These are phyloP conservation scores for Salix caprea DNA, from an alignment of 345 rosid species.

Conservation along the genomic window DNA sequence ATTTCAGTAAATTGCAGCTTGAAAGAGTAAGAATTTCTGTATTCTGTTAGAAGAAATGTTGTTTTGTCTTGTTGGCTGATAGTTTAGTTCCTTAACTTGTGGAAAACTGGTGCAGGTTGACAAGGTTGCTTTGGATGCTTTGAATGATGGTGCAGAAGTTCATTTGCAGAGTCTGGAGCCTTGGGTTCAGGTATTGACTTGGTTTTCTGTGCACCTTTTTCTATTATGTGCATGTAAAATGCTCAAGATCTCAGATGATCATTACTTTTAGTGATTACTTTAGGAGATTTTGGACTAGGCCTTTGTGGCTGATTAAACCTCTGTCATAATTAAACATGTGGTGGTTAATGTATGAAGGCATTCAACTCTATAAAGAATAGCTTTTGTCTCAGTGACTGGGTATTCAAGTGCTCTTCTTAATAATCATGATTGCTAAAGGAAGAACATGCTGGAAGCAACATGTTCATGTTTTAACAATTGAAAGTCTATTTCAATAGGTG, in stretches of 20 bases:
- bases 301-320: not conserved
- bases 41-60: not conserved
- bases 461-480: not conserved
- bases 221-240: not conserved
- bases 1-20: constrained; percentile 86
- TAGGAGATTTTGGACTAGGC: not conserved
- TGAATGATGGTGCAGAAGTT: constrained; percentile 81
- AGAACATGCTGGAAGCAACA: not conserved
- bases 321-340: not conserved
- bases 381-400: not conserved
- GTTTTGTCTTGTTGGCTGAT: constrained; percentile 8
- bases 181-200: constrained; percentile 74
- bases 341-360: not conserved
- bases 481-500: not conserved
- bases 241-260: not conserved
- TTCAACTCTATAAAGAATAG: not conserved
- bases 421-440: not conserved
- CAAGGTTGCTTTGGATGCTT: constrained; percentile 78
- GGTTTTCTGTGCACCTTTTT: not conserved
- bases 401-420: not conserved
- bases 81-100: constrained; percentile 3
- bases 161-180: constrained; percentile 94
- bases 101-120: constrained; percentile 57
- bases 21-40: constrained; percentile 64
- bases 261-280: not conserved